Conservation (phyloP, 371 early-diverging fungal genomes). For the Parasitella parasitica region DNA sequence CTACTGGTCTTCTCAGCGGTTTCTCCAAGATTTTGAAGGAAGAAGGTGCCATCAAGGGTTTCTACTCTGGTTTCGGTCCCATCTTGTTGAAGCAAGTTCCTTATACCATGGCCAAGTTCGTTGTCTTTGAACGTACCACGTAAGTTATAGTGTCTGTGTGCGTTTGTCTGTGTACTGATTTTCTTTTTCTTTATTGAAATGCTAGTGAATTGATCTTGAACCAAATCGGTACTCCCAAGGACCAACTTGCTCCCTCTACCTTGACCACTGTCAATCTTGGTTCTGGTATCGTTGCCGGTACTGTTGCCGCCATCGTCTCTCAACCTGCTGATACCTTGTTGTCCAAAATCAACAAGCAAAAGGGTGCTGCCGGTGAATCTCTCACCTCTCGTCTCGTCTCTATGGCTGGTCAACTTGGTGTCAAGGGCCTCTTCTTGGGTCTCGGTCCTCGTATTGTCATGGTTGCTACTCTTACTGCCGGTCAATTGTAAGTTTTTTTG, state of each 20-base stretch:
- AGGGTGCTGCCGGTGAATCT: constrained; percentile 61
- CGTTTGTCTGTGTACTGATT: background rate
- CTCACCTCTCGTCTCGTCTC: constrained; percentile 52
- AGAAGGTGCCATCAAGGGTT: constrained; percentile 70
- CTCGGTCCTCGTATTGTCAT: constrained; percentile 78
- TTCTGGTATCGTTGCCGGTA: constrained; percentile 60
- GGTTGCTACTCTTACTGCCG: constrained; percentile 77
- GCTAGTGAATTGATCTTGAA: constrained; percentile 52
- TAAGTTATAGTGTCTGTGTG: too few relatives aligned
- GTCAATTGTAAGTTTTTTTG: constrained; percentile 52
- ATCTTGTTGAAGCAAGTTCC: constrained; percentile 78
- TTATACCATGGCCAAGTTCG: constrained; percentile 68
- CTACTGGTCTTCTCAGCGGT: constrained; percentile 63
- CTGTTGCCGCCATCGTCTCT: constrained; percentile 59
- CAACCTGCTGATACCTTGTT: constrained; percentile 63
- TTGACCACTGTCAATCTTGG: constrained; percentile 51
- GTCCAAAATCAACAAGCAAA: constrained; percentile 71
- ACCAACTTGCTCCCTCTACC: constrained; percentile 45
- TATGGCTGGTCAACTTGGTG: constrained; percentile 67
- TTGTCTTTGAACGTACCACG: constrained; percentile 56
- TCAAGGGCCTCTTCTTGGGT: constrained; percentile 67
- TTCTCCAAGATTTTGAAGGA: constrained; percentile 64
- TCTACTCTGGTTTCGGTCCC: constrained; percentile 79
- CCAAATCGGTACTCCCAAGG: constrained; percentile 52
- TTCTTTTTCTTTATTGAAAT: background rate